phyloP scores from a whole-genome alignment of 768 basidiomycete genomes.

The Podaxis mareebaensis region DNA sequence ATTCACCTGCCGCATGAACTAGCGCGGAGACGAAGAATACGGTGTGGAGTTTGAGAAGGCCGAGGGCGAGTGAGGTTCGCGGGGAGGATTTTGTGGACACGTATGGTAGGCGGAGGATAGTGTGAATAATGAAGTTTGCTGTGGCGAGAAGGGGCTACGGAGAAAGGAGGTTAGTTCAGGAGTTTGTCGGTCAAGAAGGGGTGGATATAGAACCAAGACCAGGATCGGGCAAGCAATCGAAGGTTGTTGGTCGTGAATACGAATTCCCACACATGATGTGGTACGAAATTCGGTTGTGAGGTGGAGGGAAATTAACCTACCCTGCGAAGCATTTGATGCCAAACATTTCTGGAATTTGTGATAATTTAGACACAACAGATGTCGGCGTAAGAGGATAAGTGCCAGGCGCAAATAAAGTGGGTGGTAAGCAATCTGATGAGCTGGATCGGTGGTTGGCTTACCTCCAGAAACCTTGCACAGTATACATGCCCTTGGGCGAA shows the following conservation, averaged over 20 bases:
- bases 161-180: background rate
- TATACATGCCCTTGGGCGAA: conserved; percentile 32
- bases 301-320: conserved; percentile 24
- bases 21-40: conserved; percentile 33
- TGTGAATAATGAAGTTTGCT: conserved; percentile 9
- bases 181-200: background rate
- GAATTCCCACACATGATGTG: background rate
- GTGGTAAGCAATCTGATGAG: conserved; percentile 1
- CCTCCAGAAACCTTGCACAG: conserved; percentile 42
- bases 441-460: conserved; percentile 21
- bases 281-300: background rate
- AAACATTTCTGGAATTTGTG: conserved; percentile 20
- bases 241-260: background rate
- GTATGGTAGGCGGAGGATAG: conserved; percentile 30
- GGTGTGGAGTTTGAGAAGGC: conserved; percentile 19
- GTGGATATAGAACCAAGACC: background rate
- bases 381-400: background rate
- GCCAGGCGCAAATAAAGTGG: background rate
- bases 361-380: background rate
- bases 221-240: background rate
- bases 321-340: conserved; percentile 39
- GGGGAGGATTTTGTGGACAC: conserved; percentile 25
- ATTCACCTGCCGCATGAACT: conserved; percentile 30
- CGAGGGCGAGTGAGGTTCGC: conserved; percentile 13
- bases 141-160: background rate